A percentile compares a stretch with the other conserved stretches of the same genome.
Evolutionary conservation across 1,284 basidiomycete species (phyloP).

Genomic region (Cystobasidiaceae sp.): DNA sequence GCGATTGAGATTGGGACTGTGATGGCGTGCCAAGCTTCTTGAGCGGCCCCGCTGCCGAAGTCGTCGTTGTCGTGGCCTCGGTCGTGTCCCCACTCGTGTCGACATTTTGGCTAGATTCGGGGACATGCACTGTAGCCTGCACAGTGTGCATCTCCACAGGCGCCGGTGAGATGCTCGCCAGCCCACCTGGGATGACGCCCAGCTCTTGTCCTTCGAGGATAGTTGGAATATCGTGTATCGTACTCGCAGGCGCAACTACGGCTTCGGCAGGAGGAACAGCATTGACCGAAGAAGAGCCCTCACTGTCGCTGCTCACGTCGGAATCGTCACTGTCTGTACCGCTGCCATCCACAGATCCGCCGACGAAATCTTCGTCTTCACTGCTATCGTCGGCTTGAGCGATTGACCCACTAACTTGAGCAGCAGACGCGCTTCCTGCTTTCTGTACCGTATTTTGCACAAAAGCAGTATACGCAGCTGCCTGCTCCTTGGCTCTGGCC

Average conservation of each 20-base stretch:
- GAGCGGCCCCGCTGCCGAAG: background rate
- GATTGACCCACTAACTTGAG: background rate
- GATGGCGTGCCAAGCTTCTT: background rate
- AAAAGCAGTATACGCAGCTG: no score
- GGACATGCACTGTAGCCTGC: background rate
- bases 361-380: conserved; percentile 9
- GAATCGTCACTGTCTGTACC: background rate
- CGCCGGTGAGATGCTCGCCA: conserved; percentile 7
- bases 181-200: background rate
- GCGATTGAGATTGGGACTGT: background rate
- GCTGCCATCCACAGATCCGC: background rate
- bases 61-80: conserved; percentile 4
- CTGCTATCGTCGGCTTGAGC: background rate
- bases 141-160: background rate
- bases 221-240: background rate
- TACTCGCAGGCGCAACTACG: background rate
- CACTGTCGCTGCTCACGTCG: background rate
- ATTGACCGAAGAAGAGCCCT: background rate
- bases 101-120: no score
- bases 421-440: background rate
- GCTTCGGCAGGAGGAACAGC: background rate
- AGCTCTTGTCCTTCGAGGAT: background rate
- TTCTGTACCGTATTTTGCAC: background rate
- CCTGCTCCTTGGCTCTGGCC: no score
- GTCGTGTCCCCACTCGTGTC: conserved; percentile 25